phyloP scores from a whole-genome alignment of 192 early-diverging fungal species.

The Mortierella alpina region DNA sequence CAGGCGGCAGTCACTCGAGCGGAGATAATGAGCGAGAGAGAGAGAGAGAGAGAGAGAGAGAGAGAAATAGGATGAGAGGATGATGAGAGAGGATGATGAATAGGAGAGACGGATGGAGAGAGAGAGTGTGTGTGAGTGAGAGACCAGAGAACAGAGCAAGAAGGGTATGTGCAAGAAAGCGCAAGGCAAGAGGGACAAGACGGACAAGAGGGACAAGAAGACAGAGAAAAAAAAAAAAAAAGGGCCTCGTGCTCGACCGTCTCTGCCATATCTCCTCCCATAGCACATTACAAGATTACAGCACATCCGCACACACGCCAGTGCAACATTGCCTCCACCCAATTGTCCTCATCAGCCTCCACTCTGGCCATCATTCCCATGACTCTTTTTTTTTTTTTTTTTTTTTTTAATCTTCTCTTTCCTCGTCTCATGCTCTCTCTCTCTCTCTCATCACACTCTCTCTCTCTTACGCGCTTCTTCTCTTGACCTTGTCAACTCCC shows the following conservation, averaged over 20 bases:
- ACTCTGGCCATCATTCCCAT: not conserved
- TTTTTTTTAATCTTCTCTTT: not conserved
- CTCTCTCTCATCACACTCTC: not conserved
- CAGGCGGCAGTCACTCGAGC: too few relatives aligned
- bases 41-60: not conserved
- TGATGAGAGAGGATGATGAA: not conserved
- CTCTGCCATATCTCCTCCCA: too few relatives aligned
- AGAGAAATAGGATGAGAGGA: constrained; percentile 1
- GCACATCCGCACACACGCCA: too few relatives aligned
- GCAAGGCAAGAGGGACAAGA: not conserved
- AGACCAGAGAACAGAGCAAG: too few relatives aligned
- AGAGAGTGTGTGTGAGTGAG: not conserved
- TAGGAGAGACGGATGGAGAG: not conserved
- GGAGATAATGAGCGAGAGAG: not conserved
- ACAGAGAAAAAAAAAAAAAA: not conserved
- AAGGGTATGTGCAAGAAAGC: not conserved
- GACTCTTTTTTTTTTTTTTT: constrained; percentile 7
- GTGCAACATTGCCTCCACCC: not conserved
- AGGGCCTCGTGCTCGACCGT: not conserved
- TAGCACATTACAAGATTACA: too few relatives aligned
- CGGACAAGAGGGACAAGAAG: not conserved
- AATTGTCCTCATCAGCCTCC: not conserved
- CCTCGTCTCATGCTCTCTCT: not conserved
- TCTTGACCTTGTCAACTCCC: too few relatives aligned
- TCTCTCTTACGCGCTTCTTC: too few relatives aligned